Evolutionary conservation across 192 early-diverging fungal genomes (phyloP), one percentile per base, ranked within the genome.

Genomic region (Backusella westeae): DNA sequence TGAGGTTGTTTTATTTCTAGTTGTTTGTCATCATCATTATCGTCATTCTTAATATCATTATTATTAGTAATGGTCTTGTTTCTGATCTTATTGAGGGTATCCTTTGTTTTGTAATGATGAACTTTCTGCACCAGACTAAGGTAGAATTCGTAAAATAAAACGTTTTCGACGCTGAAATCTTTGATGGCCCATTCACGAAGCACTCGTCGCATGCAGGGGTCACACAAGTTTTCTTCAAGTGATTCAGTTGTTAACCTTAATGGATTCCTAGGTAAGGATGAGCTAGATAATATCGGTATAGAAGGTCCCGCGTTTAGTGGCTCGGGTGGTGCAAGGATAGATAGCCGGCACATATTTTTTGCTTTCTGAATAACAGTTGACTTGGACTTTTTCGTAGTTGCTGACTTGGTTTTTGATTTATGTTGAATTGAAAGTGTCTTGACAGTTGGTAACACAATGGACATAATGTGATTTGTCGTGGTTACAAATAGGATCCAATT

Each of bases 121-220:
- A 75, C 32, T 34, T 52, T 23, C 12, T 66, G 34, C 2, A 44
- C 34, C 0, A 78, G 38, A 14, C 21, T n/a, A 6, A 26, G 21
- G 34, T 78, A 78, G 15, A 63, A 36, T 41, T 78, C 77, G 59
- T 56, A 78, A 34, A 78, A 78, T 14, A 78, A 21, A 7, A 78
- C 68, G 34, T 78, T 74, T 42, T 78, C 77, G 12, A 69, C 67
- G 36, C 72, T 78, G 34, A 78, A 78, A 44, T 78, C 77, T 29
- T 78, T 42, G 17, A 78, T 67, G 3, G 77, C 72, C 34, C 67
- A 36, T 4, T 74, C 32, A 52, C 46, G 68, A 4, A 78, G n/a
- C 9, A 65, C 32, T 6, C 23, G 49, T 36, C 69, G 19, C n/a
- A 74, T 72, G 1, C 71, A 52, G 3, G 67, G 77, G 7, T 78